A percentile compares a stretch with the other conserved stretches of the same genome.
Conservation (phyloP, 257 asterid species). For the Striga asiatica region DNA sequence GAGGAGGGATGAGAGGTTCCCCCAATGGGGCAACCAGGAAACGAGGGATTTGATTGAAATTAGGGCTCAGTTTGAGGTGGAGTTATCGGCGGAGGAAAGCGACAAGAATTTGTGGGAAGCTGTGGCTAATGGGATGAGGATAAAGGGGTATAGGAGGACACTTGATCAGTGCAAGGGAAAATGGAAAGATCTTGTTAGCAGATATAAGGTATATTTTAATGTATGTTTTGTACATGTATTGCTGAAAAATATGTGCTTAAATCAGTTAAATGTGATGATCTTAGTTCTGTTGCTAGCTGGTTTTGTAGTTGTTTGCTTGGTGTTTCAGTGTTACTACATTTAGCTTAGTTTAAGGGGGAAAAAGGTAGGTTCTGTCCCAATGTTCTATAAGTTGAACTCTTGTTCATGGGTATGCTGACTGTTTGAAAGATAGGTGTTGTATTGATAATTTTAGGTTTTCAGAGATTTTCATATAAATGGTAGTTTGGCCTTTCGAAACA, state of each 20-base stretch:
- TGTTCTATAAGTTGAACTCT: too few relatives aligned
- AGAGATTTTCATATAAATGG: not conserved
- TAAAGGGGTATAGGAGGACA: constrained; percentile 50
- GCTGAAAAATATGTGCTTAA: not conserved
- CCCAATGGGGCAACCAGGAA: constrained; percentile 62
- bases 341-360: too few relatives aligned
- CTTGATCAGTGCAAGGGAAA: constrained; percentile 63
- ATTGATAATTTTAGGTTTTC: not conserved
- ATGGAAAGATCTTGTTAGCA: constrained; percentile 53
- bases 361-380: too few relatives aligned
- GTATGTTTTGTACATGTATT: too few relatives aligned
- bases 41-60: constrained; percentile 57
- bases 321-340: too few relatives aligned
- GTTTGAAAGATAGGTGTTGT: not conserved
- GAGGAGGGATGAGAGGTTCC: constrained; percentile 51
- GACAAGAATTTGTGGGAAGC: constrained; percentile 44
- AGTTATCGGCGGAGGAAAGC: constrained; percentile 23
- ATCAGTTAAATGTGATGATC: not conserved
- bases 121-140: constrained; percentile 43
- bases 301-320: too few relatives aligned
- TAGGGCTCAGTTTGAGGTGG: constrained; percentile 47
- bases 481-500: not conserved
- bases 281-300: too few relatives aligned
- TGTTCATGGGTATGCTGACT: too few relatives aligned
- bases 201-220: constrained; percentile 38